phyloP scores from a whole-genome alignment of 176 grass and related monocot species.

The Thalia dealbata region DNA sequence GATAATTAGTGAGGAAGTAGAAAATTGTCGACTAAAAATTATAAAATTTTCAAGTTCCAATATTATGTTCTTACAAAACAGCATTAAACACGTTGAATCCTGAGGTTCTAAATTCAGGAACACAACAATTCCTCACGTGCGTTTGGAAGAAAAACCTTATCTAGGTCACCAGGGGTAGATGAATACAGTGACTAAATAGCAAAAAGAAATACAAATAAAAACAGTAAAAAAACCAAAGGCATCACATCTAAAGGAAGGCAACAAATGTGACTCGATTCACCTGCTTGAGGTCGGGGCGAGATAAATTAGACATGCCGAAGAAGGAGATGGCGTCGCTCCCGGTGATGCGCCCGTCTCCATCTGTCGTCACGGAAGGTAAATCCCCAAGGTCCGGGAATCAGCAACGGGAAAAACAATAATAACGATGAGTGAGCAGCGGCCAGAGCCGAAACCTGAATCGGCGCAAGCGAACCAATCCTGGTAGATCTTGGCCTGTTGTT shows the following conservation, averaged over 20 bases:
- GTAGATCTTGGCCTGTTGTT: slow-evolving; percentile 79
- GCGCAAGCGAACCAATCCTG: slow-evolving; percentile 77
- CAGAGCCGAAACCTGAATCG: slow-evolving; percentile 53
- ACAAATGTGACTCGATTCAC: slow-evolving; percentile 6
- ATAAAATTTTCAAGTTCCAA: background rate
- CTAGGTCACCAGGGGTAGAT: too few relatives aligned
- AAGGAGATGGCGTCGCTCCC: slow-evolving; percentile 83
- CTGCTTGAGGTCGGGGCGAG: slow-evolving; percentile 87
- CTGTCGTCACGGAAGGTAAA: slow-evolving; percentile 14
- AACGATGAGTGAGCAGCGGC: background rate
- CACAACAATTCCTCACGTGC: too few relatives aligned
- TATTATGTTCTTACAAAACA: background rate
- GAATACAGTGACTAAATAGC: background rate
- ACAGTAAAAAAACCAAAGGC: background rate
- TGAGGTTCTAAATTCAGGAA: too few relatives aligned
- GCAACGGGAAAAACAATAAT: slow-evolving; percentile 2
- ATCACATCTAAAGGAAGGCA: background rate
- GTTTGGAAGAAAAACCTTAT: too few relatives aligned
- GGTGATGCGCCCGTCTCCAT: slow-evolving; percentile 85
- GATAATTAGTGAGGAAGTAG: background rate
- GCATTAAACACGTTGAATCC: too few relatives aligned
- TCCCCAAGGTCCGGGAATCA: background rate
- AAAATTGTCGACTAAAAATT: background rate
- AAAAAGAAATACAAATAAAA: background rate
- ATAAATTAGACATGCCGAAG: slow-evolving; percentile 76